phyloP scores from a whole-genome alignment of 2,329 filamentous ascomycete genomes.

The Arthrinium phaeospermum region DNA sequence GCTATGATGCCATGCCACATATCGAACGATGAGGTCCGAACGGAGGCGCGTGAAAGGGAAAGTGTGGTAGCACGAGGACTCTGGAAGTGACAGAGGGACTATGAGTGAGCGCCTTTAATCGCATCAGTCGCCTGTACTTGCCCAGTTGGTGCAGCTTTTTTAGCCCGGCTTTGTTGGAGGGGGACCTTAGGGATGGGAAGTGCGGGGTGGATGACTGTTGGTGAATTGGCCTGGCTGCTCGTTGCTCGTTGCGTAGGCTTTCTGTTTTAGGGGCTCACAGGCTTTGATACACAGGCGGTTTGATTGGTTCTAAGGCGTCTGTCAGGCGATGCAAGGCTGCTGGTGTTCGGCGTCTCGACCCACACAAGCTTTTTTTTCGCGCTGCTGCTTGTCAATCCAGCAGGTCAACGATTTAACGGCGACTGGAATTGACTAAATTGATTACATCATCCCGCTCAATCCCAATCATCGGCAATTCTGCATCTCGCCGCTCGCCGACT shows the following conservation, averaged over 20 bases:
- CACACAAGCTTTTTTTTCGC: constrained; percentile 7
- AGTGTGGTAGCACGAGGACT: background rate
- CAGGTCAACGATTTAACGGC: background rate
- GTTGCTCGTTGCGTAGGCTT: background rate
- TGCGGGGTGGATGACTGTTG: background rate
- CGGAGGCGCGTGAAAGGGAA: background rate
- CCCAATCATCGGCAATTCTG: background rate
- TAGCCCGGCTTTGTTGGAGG: background rate
- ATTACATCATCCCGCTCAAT: constrained; percentile 13
- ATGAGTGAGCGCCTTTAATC: background rate
- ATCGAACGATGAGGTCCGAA: constrained; percentile 12
- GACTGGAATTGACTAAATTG: background rate
- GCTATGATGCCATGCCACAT: constrained; percentile 14
- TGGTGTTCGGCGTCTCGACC: background rate
- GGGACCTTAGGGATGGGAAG: background rate
- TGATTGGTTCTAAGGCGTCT: background rate
- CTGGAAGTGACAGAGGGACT: background rate
- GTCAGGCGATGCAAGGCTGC: background rate
- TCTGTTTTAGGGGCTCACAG: background rate
- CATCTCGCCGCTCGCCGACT: constrained; percentile 5
- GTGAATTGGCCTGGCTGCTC: background rate
- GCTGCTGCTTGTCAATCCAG: background rate
- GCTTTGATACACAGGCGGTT: background rate
- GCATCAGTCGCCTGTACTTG: constrained; percentile 9
- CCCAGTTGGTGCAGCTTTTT: background rate